Evolutionary conservation across 192 early-diverging fungal genomes (phyloP), one percentile per base, ranked within the genome.

Genomic region (Haplosporangium gracile): DNA sequence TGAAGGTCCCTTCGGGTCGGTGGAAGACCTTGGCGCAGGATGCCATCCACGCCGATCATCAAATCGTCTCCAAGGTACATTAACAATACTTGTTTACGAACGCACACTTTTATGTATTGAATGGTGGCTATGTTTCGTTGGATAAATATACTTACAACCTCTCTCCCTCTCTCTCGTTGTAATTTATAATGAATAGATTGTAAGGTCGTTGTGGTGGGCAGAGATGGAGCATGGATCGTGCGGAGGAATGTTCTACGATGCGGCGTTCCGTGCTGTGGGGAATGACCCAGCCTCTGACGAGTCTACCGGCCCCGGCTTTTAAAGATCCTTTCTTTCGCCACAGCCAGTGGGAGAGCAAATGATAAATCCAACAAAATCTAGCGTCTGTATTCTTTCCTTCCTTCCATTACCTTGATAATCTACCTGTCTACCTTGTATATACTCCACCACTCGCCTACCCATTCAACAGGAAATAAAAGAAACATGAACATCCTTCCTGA

Each of bases 11-110:
- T n/a, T 53, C 36, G 0, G 75, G 76, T 42, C 55, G 75, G 45
- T 84, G 82, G 82, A 74, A 40, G 68, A 32, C 53, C 9, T 43
- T 84, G 8, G 78, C 71, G 16, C 42, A 60, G 39, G 77, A 75
- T 13, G 77, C 82, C 29, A 79, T 85, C 43, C 82, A 85, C 76
- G 82, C 77, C 22, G 82, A 85, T 20, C 82, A 79, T 51, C 82
- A 43, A n/a, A 45, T 79, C 16, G 82, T 85, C 2, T 70, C 82
- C 8, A 85, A 85, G 82, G 82, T 85, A 85, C 45, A 18, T 38
- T 70, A 45, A 24, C 49, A 3, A 29, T 78, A 26, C 45, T 49
- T 47, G 45, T 20, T 36, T 36, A 36, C 36, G 36, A 36, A 36
- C 36, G 36, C 36, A 36, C 36, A 2, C 36, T 36, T 36, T 1